Evolutionary conservation across 75 land plant genomes (phyloP), one percentile per base, ranked within the genome.

Genomic region (Larix kaempferi): DNA sequence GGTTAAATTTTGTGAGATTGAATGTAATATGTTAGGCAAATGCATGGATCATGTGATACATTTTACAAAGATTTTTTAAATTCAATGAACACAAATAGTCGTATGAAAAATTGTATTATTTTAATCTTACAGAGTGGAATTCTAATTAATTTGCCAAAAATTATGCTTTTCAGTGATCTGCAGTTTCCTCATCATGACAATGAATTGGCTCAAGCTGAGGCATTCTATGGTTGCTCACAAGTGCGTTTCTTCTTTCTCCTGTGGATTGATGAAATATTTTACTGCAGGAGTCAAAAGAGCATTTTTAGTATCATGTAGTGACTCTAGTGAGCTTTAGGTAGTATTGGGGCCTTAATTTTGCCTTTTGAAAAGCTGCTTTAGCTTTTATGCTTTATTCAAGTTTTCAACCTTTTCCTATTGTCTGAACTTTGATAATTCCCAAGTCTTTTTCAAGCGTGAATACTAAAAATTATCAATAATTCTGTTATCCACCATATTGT

Each of bases 151-250:
- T 71, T 2, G 25, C n/a, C 76, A n/a, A 16, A 52, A 58, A 49
- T 44, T 78, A 13, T 81, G 8, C 41, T 55, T 66, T 59, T 62
- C 78, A 86, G 88, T 25, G 88, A 86, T 80, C 74, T 86, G 59
- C 81, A 84, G 79, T 86, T 86, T 37, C 88, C 88, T 41, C 88
- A 86, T 69, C 88, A 86, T 83, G 88, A 86, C 59, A 86, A 86
- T 77, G 88, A 86, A 61, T 59, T 86, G 54, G 88, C 88, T 35
- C 88, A 86, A 83, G 88, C 88, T 60, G 88, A 86, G 74, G 88
- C 88, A 2, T 86, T 84, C 69, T 76, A 84, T 71, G 77, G 72
- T 59, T 84, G 82, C 82, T 79, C 80, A 60, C 86, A 86, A 72
- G 88, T 86, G 74, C 77, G 56, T 19, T 66, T 66, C n/a, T 21